phyloP scores from a whole-genome alignment of 1,139 yeast genomes.

The Blastobotrys illinoisensis region DNA sequence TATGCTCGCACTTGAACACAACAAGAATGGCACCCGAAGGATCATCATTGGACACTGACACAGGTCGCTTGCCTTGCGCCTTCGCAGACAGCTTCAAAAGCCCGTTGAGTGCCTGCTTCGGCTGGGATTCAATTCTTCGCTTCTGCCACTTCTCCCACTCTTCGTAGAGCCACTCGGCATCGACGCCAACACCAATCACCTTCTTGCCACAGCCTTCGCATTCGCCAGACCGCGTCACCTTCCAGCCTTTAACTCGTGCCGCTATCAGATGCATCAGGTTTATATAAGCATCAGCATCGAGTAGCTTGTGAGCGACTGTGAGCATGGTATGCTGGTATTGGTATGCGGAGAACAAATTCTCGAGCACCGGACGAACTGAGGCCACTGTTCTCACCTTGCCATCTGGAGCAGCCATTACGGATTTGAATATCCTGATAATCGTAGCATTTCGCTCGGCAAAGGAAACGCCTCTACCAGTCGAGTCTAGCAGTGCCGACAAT shows the following conservation, averaged over 20 bases:
- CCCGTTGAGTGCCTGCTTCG: not conserved
- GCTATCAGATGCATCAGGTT: constrained; percentile 40
- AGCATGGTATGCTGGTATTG: constrained; percentile 57
- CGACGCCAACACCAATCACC: constrained; percentile 57
- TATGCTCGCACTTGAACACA: constrained; percentile 55
- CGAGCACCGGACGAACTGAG: constrained; percentile 52
- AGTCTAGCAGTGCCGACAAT: constrained; percentile 22
- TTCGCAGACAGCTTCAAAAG: constrained; percentile 4
- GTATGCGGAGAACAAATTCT: constrained; percentile 60
- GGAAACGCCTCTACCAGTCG: constrained; percentile 14
- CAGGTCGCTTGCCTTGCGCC: constrained; percentile 9
- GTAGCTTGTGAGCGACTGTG: constrained; percentile 46
- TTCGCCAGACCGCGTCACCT: constrained; percentile 42
- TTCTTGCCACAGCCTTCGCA: constrained; percentile 70
- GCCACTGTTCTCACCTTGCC: constrained; percentile 23
- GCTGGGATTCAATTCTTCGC: constrained; percentile 4
- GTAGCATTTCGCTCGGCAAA: constrained; percentile 17
- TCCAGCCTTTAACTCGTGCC: constrained; percentile 54
- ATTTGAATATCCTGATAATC: constrained; percentile 25
- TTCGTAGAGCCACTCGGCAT: constrained; percentile 33
- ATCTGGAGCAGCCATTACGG: constrained; percentile 22
- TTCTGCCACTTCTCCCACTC: constrained; percentile 30
- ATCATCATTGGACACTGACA: constrained; percentile 22
- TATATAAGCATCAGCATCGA: constrained; percentile 49
- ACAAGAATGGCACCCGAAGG: constrained; percentile 30